Base-by-base conservation (phyloP, 2,329 filamentous ascomycete species). In the Beauveria bassiana region DNA sequence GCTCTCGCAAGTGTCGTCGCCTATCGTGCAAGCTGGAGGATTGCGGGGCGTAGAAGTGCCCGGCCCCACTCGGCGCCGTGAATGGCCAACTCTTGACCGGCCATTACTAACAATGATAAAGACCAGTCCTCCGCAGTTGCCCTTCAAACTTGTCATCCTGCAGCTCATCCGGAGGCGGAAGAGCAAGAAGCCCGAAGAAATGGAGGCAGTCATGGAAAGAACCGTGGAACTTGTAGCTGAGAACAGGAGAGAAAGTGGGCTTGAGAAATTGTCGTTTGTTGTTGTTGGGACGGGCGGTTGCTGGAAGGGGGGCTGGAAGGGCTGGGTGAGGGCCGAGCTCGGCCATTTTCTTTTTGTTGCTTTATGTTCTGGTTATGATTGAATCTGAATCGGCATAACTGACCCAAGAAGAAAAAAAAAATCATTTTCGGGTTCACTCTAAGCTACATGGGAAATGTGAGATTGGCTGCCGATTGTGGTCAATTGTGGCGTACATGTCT, bases 181-280 rank as follows among this genome's bases (percentile, higher is more conserved):
- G 50, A 5, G 56, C 62, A 52, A 64, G 65, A 3, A 65, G 45
- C 1, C 51, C 61, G 16, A 56, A 34, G 14, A 66, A 24, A 16
- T 57, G 51, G 10, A 61, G 52, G 42, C 64, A 54, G 38, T 66
- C 61, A 43, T 64, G 55, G 1, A 65, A 43, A 9, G 64, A 53
- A 2, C 64, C 59, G 6, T 62, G 64, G 18, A 63, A 6, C 40
- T 62, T 66, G 62, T 63, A 63, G 4, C 64, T 62, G 2, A 66
- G 54, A 28, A 5, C 12, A 3, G 34, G 22, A 26, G 18, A 20
- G 16, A 16, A 16, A 8, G 14, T 14, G 6, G 6, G 14, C 24
- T 26, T 4, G 4, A 22, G 24, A 56, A 2, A 26, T 34, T 24
- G 53, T 31, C 6, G 40, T 34, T 9, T 18, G 3, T 12, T 31